phyloP scores from a whole-genome alignment of 768 basidiomycete genomes.

The Panaeolus papilionaceus region DNA sequence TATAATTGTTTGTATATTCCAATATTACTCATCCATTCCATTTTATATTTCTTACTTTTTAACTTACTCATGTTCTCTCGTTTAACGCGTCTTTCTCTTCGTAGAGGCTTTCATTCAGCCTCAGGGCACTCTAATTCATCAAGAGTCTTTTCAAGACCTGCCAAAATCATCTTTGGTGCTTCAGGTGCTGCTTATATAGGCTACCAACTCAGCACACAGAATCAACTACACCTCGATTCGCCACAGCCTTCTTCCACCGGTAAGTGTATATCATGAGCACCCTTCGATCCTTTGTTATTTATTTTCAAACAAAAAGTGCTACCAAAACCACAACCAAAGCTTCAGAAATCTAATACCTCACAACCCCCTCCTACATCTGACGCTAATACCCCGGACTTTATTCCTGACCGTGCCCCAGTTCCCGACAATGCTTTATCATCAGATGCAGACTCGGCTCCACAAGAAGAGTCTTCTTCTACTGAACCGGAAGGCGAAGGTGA shows the following conservation, averaged over 20 bases:
- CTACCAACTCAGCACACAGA: background rate
- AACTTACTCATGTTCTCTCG: conserved; percentile 55
- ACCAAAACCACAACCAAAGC: conserved; percentile 19
- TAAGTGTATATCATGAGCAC: background rate
- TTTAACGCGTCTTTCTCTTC: conserved; percentile 57
- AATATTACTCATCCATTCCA: conserved; percentile 22
- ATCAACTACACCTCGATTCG: conserved; percentile 7
- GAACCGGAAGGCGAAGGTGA: conserved; percentile 12
- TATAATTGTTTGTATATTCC: conserved; percentile 28
- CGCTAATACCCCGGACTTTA: conserved; percentile 13
- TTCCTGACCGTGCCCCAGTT: conserved; percentile 11
- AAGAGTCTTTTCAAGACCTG: conserved; percentile 31
- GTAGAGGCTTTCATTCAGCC: conserved; percentile 58
- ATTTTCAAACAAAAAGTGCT: conserved; percentile 9
- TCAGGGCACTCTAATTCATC: conserved; percentile 23
- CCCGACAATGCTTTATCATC: conserved; percentile 12
- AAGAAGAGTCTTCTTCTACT: conserved; percentile 20
- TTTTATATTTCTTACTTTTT: conserved; percentile 20
- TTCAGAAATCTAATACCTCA: conserved; percentile 17
- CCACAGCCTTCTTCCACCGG: background rate
- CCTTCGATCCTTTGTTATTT: background rate
- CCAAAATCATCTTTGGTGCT: conserved; percentile 44
- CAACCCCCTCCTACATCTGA: conserved; percentile 9
- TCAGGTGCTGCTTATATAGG: conserved; percentile 43
- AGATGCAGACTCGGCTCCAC: background rate